Evolutionary conservation across 2,329 filamentous ascomycete genomes (phyloP), one percentile per base, ranked within the genome.

Genomic region (Rhynchosporium graminicola): DNA sequence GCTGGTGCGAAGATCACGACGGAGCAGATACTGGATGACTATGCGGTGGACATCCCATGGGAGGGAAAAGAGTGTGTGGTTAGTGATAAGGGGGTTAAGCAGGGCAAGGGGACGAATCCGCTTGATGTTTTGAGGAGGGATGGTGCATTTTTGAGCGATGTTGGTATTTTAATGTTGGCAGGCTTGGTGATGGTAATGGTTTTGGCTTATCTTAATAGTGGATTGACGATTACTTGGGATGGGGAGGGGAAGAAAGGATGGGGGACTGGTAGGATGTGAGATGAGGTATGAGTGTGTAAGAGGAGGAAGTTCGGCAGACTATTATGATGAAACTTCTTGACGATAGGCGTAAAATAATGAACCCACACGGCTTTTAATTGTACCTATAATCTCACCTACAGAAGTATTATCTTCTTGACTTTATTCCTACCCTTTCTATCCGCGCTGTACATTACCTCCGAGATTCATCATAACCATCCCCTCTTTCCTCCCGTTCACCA

Each of bases 1-100:
- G 88, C 88, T 0, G 88, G 89, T 0, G 84, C 86, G 8, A 88
- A 86, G 73, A 80, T 91, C 60, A 83, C 83, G 0, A 78, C 76
- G 8, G 81, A 82, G 68, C 80, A 85, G 73, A 77, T 86, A 4
- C 67, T 83, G 12, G 71, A 74, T 5, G 72, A 73, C 43, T 36
- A 62, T 2, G 59, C 60, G 0, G 42, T 65, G 9, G 5, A 4
- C 0, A 56, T 70, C 4, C 72, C 71, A 2, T 71, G 72, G 71
- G 55, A 52, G 36, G 61, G 57, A 4, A 64, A 61, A 54, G 50
- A 20, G 20, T 36, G 38, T 9, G 59, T 50, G 15, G 62, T 66
- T 5, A 60, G 60, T 9, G 68, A 69, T 55, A 45, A 62, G 26
- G 70, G 66, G 0, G 64, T 67, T 10, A 52, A 33, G 57, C 65